Percentiles rank a stretch among this genome's conserved stretches.
These are phyloP conservation scores for Alectoria sarmentosa DNA, from an alignment of 495 filamentous ascomycete genomes.

Conservation along the genomic window DNA sequence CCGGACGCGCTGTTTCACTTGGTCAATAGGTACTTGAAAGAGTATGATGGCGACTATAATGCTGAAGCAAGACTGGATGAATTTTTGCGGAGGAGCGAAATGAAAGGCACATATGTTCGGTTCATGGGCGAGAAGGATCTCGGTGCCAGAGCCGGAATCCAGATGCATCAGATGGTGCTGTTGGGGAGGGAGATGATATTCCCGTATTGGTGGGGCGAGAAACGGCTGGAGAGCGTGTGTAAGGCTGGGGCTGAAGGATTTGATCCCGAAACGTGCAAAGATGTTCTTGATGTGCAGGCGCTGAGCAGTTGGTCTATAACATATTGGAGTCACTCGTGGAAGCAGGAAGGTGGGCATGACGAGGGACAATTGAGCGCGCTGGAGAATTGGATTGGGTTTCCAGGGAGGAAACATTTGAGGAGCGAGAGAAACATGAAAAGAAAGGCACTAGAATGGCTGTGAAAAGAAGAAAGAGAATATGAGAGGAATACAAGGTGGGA, in stretches of 20 bases:
- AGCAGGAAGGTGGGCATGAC: not conserved
- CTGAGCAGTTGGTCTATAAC: not conserved
- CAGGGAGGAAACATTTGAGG: too few species aligned
- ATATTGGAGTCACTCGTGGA: not conserved
- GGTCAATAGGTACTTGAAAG: not conserved
- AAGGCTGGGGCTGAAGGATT: not conserved
- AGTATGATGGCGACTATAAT: not conserved
- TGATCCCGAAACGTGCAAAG: not conserved
- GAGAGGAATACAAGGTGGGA: too few species aligned
- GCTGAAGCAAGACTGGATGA: not conserved
- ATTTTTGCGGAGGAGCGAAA: not conserved
- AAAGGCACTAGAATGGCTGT: too few species aligned
- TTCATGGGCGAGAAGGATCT: too few species aligned
- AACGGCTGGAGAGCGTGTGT: not conserved
- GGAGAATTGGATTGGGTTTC: too few species aligned
- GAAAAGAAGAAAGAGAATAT: too few species aligned
- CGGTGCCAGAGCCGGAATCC: not conserved
- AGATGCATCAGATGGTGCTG: not conserved
- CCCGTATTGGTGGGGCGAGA: not conserved
- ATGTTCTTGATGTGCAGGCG: not conserved
- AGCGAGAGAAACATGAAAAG: too few species aligned
- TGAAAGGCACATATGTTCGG: not conserved
- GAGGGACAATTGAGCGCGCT: not conserved
- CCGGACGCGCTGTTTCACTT: not conserved
- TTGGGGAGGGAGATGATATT: not conserved